Evolutionary conservation across 345 rosid genomes (phyloP), one percentile per base, ranked within the genome.

Genomic region (Schrenkiella parvula): DNA sequence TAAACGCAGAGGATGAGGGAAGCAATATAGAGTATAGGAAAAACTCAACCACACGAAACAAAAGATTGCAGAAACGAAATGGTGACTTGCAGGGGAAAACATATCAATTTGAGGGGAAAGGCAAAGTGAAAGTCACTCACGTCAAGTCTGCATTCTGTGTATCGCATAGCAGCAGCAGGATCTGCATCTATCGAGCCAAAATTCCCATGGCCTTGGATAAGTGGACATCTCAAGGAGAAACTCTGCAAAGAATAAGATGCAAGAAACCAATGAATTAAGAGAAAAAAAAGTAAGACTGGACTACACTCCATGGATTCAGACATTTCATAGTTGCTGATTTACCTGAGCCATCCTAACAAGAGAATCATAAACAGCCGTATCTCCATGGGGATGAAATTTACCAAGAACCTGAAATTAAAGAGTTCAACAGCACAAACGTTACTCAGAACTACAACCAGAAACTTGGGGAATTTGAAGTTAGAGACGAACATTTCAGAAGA

Each of bases 321-420:
- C 5, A 19, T 18, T 18, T 21, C n/a, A n/a, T n/a, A n/a, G n/a
- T n/a, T n/a, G n/a, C n/a, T n/a, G n/a, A 25, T 25, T 26, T 82
- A 93, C 98, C 98, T 93, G 98, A 21, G 98, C 98, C 98, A 93
- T 91, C 72, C 97, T 85, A 61, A 93, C 98, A 68, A 93, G 72
- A 26, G 98, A 82, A 80, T 91, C 97, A 66, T 93, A 93, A 21
- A 93, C 98, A 3, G 98, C 98, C 10, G 80, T 83, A 66, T 93
- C 98, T 64, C 98, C 98, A 79, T 93, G 98, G 0, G 98, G 98
- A 68, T 93, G 98, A 66, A 91, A 93, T 68, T 93, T 93, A 71
- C 98, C 98, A 21, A 93, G 85, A 67, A 93, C 98, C 98, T 93
- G 66, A 35, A 80, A 12, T 6, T 3, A n/a, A 32, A 43, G 43